Base-by-base conservation (phyloP, 176 grass and related monocot genomes). In the Bonia amplexicaulis region DNA sequence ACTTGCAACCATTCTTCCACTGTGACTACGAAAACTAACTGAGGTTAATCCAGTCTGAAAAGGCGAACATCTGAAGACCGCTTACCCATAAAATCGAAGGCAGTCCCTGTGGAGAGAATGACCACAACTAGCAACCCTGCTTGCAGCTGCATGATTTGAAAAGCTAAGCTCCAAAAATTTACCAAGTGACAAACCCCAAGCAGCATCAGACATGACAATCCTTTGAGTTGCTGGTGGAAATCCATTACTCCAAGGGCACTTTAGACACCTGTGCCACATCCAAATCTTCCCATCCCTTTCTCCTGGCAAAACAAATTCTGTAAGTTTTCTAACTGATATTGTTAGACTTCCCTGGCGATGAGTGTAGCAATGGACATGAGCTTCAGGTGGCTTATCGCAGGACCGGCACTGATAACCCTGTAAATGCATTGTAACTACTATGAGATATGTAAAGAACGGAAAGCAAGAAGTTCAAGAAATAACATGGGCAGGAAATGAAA, bases 161-260 rank as follows among this genome's bases (percentile, higher is more conserved):
- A 99, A 99, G 73, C 93, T 96, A 83, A 99, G 93, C 77, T 99
- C 96, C 86, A 99, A 96, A 89, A 95, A 99, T 87, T 95, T 93
- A 78, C 96, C 96, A 82, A 99, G 93, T 82, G 96, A 99, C 66
- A 99, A 91, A 87, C 96, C 90, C 96, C 93, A 95, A 80, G 93
- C 92, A 87, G 93, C 96, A 84, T 93, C 90, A 78, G 93, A 99
- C 90, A 99, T 95, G 16, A 96, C 89, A 87, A 94, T 91, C 81
- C 96, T 91, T 66, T 83, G 90, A 87, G 90, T 96, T 83, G 96
- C 87, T 79, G 91, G 93, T 86, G 96, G 96, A 82, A 99, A 96
- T 37, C 96, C 91, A 69, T 94, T 89, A 86, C 89, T 87, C 64
- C 88, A 85, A 31, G 88, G 96, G 76, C 96, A 99, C 81, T 85